These are phyloP conservation scores for Magnusiomyces suaveolens DNA, from an alignment of 1,139 yeast genomes.

Conservation along the genomic window DNA sequence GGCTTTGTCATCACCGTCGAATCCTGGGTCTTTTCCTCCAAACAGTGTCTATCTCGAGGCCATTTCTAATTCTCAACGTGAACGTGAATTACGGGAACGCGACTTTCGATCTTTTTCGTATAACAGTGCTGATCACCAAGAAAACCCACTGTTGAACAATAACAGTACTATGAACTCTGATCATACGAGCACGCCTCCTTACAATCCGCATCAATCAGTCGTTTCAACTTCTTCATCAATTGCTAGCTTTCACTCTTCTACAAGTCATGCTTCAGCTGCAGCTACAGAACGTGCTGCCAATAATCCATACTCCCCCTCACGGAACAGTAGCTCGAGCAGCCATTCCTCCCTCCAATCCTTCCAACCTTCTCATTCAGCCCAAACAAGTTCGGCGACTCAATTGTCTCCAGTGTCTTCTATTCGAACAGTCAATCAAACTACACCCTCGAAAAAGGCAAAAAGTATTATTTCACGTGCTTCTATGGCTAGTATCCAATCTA, in stretches of 20 bases:
- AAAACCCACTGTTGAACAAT: neutral
- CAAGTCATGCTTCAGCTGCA: neutral
- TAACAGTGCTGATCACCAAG: neutral
- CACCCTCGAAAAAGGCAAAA: neutral
- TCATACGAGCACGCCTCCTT: no score
- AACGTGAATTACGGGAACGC: neutral
- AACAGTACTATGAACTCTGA: neutral
- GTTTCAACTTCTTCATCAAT: neutral
- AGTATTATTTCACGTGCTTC: conserved; percentile 4
- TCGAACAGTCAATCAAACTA: neutral
- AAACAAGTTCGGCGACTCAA: neutral
- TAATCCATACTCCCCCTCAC: neutral
- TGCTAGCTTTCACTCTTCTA: neutral
- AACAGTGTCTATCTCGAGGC: neutral
- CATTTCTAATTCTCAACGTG: neutral
- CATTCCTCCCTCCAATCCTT: conserved; percentile 6
- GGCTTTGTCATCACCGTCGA: neutral
- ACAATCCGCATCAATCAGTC: neutral
- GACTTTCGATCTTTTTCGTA: neutral
- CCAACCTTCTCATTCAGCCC: conserved; percentile 1
- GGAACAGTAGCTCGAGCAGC: conserved; percentile 5
- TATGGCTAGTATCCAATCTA: conserved; percentile 2
- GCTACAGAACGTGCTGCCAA: neutral
- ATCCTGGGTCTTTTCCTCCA: neutral
- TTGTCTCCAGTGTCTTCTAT: conserved; percentile 2